These are phyloP conservation scores for Exophiala alcalophila DNA, from an alignment of 2,329 filamentous ascomycete species.

Conservation along the genomic window DNA sequence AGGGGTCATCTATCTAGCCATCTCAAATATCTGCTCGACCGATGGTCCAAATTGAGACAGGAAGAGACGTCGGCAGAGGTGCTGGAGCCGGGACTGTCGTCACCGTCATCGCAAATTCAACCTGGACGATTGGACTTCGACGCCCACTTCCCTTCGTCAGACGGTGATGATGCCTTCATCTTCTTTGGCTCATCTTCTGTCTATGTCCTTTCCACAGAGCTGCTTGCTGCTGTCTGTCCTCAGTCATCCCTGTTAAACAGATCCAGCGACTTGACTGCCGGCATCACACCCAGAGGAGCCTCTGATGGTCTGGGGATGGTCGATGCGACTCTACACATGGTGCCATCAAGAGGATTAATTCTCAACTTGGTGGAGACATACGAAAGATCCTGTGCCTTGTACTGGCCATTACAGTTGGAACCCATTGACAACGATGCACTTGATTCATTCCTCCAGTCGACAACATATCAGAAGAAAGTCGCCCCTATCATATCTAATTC, in stretches of 20 bases:
- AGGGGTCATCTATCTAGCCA: not conserved
- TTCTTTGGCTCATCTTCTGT: constrained; percentile 5
- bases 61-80: not conserved
- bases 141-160: not conserved
- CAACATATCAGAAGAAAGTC: not conserved
- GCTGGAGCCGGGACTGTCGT: not conserved
- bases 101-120: not conserved
- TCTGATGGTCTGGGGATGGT: not conserved
- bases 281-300: not conserved
- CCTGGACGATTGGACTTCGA: not conserved
- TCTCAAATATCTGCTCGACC: constrained; percentile 3
- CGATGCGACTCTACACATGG: not conserved
- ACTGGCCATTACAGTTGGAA: constrained; percentile 4
- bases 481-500: not conserved
- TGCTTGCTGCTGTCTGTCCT: not conserved
- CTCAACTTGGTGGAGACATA: not conserved
- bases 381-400: not conserved
- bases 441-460: not conserved
- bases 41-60: not conserved
- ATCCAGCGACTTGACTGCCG: not conserved
- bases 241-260: not conserved
- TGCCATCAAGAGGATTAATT: not conserved
- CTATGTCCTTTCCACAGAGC: not conserved
- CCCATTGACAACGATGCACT: not conserved
- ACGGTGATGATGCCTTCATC: not conserved